Evolutionary conservation across 371 early-diverging fungal genomes (phyloP).

Genomic region (Agmasoma carcini): DNA sequence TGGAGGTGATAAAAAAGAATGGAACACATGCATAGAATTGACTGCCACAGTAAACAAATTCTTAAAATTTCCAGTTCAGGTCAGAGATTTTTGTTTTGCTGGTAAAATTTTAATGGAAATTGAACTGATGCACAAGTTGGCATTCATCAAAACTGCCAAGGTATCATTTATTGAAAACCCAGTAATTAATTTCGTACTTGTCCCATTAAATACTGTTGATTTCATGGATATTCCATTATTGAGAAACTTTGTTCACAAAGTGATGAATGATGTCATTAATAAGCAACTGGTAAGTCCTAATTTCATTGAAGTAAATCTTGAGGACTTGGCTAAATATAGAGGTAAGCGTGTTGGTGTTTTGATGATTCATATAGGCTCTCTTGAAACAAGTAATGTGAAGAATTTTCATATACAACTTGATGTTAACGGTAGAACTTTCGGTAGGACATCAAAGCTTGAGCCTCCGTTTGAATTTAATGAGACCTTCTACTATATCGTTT

Average conservation of each 20-base stretch:
- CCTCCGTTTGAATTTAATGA: conserved; percentile 43
- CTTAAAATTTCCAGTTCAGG: conserved; percentile 70
- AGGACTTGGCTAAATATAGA: conserved; percentile 35
- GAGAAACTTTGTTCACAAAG: conserved; percentile 52
- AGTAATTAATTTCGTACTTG: conserved; percentile 69
- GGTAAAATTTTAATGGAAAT: conserved; percentile 62
- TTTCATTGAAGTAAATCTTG: conserved; percentile 45
- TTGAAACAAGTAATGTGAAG: conserved; percentile 27
- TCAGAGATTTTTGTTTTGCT: conserved; percentile 71
- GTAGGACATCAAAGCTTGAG: conserved; percentile 14
- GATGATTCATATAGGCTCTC: conserved; percentile 35
- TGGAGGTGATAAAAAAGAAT: conserved; percentile 50
- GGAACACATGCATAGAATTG: conserved; percentile 86
- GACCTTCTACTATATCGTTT: conserved; percentile 42
- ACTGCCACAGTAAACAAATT: conserved; percentile 67
- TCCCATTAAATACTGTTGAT: conserved; percentile 66
- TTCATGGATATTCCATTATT: conserved; percentile 60
- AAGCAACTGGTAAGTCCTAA: conserved; percentile 49
- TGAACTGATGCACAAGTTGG: conserved; percentile 62
- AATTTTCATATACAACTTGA: conserved; percentile 23
- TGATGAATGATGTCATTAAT: conserved; percentile 36
- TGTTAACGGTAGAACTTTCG: conserved; percentile 29
- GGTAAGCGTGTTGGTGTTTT: conserved; percentile 50
- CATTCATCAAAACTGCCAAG: conserved; percentile 68
- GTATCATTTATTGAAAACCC: conserved; percentile 73